A percentile compares a stretch with the other conserved stretches of the same genome.
These are phyloP conservation scores for Monoraphidium neglectum DNA, from an alignment of 139 green algal species.

Conservation along the genomic window DNA sequence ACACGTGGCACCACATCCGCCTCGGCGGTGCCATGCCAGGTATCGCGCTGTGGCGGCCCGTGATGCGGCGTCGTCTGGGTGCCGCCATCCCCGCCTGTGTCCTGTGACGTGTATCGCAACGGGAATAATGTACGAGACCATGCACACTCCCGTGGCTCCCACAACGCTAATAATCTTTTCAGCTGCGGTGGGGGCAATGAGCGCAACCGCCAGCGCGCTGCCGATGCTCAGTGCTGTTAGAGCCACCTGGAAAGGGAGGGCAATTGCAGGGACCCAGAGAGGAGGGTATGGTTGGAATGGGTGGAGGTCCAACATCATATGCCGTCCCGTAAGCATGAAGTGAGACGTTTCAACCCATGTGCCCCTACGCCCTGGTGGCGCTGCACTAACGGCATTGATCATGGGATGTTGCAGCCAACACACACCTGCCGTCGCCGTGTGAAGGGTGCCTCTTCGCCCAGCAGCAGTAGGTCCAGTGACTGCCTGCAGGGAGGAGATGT, in stretches of 20 bases:
- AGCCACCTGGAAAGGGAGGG: background rate
- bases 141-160: slow-evolving; percentile 67
- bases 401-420: background rate
- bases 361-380: background rate
- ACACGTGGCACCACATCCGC: too few species aligned
- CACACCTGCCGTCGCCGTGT: slow-evolving; percentile 38
- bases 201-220: slow-evolving; percentile 38
- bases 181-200: slow-evolving; percentile 31
- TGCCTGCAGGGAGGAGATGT: too few species aligned
- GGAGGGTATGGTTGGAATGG: background rate
- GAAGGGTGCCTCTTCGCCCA: slow-evolving; percentile 52
- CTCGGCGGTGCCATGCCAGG: too few species aligned
- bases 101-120: slow-evolving; percentile 46
- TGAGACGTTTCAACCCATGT: background rate
- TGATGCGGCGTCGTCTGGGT: too few species aligned
- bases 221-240: slow-evolving; percentile 31
- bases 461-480: slow-evolving; percentile 60
- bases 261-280: background rate
- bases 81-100: background rate
- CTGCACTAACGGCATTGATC: background rate
- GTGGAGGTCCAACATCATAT: background rate
- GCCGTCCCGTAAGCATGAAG: background rate
- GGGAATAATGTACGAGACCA: slow-evolving; percentile 69
- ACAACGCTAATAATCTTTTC: slow-evolving; percentile 70
- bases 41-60: too few species aligned